These are phyloP conservation scores for Colletotrichum sp. DNA, from an alignment of 2,329 filamentous ascomycete species.

Conservation along the genomic window DNA sequence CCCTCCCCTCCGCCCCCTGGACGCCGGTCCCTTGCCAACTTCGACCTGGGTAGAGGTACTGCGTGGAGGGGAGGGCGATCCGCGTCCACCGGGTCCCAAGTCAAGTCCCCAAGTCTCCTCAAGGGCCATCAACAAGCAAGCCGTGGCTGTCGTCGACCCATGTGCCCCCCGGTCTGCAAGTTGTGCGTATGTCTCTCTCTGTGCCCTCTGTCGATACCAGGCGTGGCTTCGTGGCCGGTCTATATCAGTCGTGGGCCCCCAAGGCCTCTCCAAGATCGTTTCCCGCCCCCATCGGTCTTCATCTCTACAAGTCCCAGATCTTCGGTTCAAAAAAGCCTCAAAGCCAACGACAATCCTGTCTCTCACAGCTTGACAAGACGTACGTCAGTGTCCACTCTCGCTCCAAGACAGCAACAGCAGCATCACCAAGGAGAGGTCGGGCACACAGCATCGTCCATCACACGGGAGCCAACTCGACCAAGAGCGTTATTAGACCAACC, in stretches of 20 bases:
- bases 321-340: background rate
- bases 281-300: constrained; percentile 21
- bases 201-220: background rate
- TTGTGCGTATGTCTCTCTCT: constrained; percentile 9
- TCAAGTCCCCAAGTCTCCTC: background rate
- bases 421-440: background rate
- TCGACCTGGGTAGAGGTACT: background rate
- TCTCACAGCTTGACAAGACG: background rate
- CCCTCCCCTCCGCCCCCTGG: constrained; percentile 6
- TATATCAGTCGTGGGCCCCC: constrained; percentile 25
- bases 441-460: background rate
- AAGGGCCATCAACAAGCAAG: constrained; percentile 6
- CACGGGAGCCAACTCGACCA: background rate
- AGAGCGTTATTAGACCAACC: background rate
- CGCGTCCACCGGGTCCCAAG: constrained; percentile 8
- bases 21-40: background rate
- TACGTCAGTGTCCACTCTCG: background rate
- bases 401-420: background rate
- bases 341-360: background rate
- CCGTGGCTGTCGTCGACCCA: constrained; percentile 7
- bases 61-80: constrained; percentile 3
- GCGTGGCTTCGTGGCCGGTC: constrained; percentile 16
- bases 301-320: constrained; percentile 2
- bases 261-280: constrained; percentile 8
- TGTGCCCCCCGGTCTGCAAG: constrained; percentile 6